These are phyloP conservation scores for Saksenaea oblongispora DNA, from an alignment of 371 early-diverging fungal genomes.

Conservation along the genomic window DNA sequence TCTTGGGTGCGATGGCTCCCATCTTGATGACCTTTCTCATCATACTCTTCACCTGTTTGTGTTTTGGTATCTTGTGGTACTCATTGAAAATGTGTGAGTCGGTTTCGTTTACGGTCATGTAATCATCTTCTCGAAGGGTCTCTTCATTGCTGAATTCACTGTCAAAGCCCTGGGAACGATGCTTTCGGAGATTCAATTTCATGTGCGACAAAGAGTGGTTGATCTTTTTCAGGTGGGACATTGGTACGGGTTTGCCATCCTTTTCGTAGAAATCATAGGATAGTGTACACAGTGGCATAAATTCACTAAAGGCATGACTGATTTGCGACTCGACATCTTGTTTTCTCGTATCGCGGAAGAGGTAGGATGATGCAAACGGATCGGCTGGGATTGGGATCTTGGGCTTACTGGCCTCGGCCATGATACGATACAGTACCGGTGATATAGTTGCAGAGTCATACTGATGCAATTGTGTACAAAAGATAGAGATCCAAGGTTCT, in stretches of 20 bases:
- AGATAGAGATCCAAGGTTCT: constrained; percentile 46
- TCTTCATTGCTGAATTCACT: constrained; percentile 21
- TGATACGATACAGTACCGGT: constrained; percentile 34
- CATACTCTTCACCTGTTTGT: constrained; percentile 31
- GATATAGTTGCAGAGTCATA: constrained; percentile 23
- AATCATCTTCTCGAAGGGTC: constrained; percentile 17
- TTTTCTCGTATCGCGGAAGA: constrained; percentile 27
- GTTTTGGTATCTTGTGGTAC: constrained; percentile 8
- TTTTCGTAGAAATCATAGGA: constrained; percentile 10
- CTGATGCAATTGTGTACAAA: constrained; percentile 22
- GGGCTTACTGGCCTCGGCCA: constrained; percentile 34
- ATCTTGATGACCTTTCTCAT: constrained; percentile 42
- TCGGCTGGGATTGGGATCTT: constrained; percentile 21
- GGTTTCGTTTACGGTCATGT: constrained; percentile 5
- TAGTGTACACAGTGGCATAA: constrained; percentile 13
- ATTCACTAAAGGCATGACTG: constrained; percentile 30
- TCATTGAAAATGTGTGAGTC: constrained; percentile 5
- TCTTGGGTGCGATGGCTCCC: constrained; percentile 18
- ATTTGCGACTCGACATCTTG: constrained; percentile 12
- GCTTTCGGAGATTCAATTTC: constrained; percentile 38
- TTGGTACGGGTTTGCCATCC: constrained; percentile 9
- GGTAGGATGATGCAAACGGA: constrained; percentile 34
- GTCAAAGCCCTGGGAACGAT: constrained; percentile 18
- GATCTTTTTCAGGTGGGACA: constrained; percentile 25
- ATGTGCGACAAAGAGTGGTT: constrained; percentile 40